A percentile compares a stretch with the other conserved stretches of the same genome.
Conservation (phyloP, 1,284 basidiomycete species). For the Cryptococcus wingfieldii region DNA sequence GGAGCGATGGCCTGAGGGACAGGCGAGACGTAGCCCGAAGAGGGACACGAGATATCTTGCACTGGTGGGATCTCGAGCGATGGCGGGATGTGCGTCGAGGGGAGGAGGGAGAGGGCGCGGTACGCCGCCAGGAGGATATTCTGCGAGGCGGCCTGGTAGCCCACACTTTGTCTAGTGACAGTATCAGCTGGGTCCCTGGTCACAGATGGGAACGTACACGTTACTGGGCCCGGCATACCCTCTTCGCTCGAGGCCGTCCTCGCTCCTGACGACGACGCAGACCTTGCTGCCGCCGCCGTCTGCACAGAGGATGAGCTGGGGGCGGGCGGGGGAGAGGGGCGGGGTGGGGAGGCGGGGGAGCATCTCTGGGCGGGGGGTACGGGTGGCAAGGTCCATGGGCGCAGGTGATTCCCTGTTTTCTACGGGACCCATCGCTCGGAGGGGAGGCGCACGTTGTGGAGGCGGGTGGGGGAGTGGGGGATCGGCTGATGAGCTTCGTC, state of each 20-base stretch:
- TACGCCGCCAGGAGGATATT: constrained; percentile 40
- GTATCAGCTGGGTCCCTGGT: neutral
- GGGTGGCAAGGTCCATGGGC: neutral
- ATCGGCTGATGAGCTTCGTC: too few relatives aligned
- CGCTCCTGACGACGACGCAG: constrained; percentile 33
- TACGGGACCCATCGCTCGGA: too few relatives aligned
- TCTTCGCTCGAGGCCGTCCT: constrained; percentile 37
- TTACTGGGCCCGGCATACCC: constrained; percentile 42
- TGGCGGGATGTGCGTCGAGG: constrained; percentile 23
- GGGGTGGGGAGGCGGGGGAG: constrained; percentile 11
- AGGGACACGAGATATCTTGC: neutral
- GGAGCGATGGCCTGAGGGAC: constrained; percentile 2
- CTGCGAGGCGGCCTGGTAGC: constrained; percentile 29
- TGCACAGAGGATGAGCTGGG: constrained; percentile 24
- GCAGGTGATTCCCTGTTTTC: neutral
- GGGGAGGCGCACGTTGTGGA: too few relatives aligned
- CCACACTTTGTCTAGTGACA: constrained; percentile 30
- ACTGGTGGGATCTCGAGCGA: constrained; percentile 16
- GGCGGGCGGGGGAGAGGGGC: constrained; percentile 10
- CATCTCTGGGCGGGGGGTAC: constrained; percentile 7
- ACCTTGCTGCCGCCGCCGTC: constrained; percentile 45
- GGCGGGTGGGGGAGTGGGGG: too few relatives aligned
- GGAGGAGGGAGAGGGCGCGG: constrained; percentile 34
- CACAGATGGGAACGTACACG: constrained; percentile 25
- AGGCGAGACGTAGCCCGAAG: neutral